Evolutionary conservation across 257 asterid species (phyloP).

Genomic region (Prunella vulgaris): DNA sequence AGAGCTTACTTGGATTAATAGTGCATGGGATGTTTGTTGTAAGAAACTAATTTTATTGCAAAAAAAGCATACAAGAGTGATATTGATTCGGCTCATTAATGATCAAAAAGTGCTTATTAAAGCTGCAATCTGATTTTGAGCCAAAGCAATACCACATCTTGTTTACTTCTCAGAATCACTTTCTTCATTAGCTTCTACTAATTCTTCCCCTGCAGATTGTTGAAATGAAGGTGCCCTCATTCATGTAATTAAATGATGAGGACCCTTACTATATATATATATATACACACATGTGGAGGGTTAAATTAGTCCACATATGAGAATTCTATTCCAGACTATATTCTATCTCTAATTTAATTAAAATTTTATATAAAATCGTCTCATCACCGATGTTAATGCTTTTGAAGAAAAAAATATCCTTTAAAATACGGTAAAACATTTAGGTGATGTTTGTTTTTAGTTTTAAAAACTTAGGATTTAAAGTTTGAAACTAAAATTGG

Average conservation of each 20-base stretch:
- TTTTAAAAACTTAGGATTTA: no score
- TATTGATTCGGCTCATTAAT: slow-evolving; percentile 75
- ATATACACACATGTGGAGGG: neutral
- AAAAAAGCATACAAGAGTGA: slow-evolving; percentile 71
- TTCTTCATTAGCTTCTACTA: neutral
- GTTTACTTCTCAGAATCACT: slow-evolving; percentile 31
- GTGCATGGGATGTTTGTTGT: neutral
- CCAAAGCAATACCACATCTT: slow-evolving; percentile 46
- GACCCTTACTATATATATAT: slow-evolving; percentile 10
- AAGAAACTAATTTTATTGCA: neutral
- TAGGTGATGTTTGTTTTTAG: no score
- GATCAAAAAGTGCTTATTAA: neutral
- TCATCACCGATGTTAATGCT: no score
- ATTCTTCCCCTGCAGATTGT: neutral
- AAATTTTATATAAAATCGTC: neutral
- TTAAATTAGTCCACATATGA: neutral
- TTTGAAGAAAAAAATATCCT: no score
- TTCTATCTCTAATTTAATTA: neutral
- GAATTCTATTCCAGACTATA: neutral
- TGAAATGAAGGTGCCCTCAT: neutral
- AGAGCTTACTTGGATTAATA: neutral
- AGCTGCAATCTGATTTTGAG: slow-evolving; percentile 13
- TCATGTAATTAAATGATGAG: neutral
- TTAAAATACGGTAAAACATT: no score
- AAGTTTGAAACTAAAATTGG: no score